Evolutionary conservation across 192 early-diverging fungal species (phyloP).

Genomic region (Geranomyces michiganensis): DNA sequence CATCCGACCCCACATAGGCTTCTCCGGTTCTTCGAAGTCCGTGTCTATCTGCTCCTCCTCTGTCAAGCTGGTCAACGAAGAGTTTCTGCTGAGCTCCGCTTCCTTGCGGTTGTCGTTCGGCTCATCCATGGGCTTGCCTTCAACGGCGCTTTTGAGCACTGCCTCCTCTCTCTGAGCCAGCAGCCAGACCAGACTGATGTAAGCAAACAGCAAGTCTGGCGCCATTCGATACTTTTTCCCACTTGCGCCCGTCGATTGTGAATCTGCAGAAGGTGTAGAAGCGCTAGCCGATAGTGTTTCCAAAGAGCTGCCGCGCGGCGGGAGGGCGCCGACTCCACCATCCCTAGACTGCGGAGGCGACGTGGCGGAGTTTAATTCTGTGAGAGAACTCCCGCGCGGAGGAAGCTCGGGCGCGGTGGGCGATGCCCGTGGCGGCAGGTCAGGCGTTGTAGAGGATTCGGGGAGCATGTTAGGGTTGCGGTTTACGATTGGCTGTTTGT

Average conservation of each 20-base stretch:
- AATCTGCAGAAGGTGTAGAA: background rate
- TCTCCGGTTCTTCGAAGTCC: background rate
- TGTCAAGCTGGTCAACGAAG: slow-evolving; percentile 4
- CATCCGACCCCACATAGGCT: slow-evolving; percentile 9
- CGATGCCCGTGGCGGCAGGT: no score
- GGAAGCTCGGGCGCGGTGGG: background rate
- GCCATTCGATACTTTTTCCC: background rate
- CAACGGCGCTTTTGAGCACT: slow-evolving; percentile 7
- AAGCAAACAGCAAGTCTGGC: slow-evolving; percentile 18
- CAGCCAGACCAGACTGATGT: slow-evolving; percentile 28
- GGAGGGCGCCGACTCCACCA: background rate
- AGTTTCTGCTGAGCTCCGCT: background rate
- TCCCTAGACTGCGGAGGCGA: background rate
- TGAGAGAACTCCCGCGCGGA: background rate
- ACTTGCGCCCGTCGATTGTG: background rate
- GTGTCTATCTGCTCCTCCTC: slow-evolving; percentile 5
- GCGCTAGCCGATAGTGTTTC: no score
- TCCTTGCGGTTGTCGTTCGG: background rate
- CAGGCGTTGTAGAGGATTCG: no score
- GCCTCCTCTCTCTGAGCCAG: slow-evolving; percentile 4
- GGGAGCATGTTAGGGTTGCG: no score
- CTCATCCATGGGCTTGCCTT: background rate
- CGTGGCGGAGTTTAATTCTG: background rate
- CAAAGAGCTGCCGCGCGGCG: no score
- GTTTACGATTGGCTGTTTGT: no score